Evolutionary conservation across 805 yeast species (phyloP).

Genomic region (Alloascoidea hylecoeti): DNA sequence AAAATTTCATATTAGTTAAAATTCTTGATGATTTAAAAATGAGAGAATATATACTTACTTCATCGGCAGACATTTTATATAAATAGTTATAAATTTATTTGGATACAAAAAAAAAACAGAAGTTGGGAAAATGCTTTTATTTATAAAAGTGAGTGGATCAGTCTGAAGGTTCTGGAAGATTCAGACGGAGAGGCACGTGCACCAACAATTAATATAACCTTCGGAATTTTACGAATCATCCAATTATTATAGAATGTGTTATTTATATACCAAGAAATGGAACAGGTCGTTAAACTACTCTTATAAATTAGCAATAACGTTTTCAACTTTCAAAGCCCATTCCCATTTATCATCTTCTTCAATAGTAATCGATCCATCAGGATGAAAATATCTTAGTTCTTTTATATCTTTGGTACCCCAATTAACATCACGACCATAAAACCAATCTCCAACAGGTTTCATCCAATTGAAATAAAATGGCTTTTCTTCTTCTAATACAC

Average conservation of each 20-base stretch:
- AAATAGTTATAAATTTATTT: too few species aligned
- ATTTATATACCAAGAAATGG: too few species aligned
- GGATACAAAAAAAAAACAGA: too few species aligned
- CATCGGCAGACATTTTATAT: slow-evolving; percentile 1
- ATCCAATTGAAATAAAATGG: slow-evolving; percentile 13
- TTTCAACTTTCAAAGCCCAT: slow-evolving; percentile 21
- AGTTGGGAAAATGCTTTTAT: too few species aligned
- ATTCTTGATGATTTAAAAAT: not conserved
- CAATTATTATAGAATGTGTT: too few species aligned
- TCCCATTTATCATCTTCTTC: slow-evolving; percentile 20
- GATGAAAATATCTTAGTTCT: slow-evolving; percentile 15
- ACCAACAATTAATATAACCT: too few species aligned
- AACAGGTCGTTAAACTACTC: too few species aligned
- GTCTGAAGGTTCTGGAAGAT: too few species aligned
- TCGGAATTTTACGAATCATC: too few species aligned
- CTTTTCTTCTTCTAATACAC: slow-evolving; percentile 15
- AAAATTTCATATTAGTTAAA: not conserved
- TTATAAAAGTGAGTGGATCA: too few species aligned
- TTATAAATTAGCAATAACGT: slow-evolving; percentile 12
- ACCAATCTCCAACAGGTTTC: slow-evolving; percentile 17
- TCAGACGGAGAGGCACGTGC: too few species aligned
- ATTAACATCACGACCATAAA: slow-evolving; percentile 13
- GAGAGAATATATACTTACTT: not conserved
- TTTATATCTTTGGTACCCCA: slow-evolving; percentile 18
- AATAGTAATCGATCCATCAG: slow-evolving; percentile 16